Evolutionary conservation across 2,329 filamentous ascomycete genomes (phyloP).

Genomic region (Phialemonium atrogriseum): DNA sequence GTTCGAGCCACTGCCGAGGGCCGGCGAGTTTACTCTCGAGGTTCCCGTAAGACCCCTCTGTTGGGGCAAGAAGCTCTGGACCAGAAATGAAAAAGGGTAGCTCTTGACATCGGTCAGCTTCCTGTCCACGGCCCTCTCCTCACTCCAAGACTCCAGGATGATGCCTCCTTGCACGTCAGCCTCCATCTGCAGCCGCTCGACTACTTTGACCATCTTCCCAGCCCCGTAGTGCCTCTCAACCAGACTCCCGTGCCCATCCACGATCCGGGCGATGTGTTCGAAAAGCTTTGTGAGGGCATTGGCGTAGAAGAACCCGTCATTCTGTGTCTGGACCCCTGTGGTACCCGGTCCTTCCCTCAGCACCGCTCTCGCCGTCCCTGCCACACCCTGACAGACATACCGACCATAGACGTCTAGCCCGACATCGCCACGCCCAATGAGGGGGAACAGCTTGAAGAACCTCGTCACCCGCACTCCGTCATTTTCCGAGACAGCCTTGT

Average conservation of each 20-base stretch:
- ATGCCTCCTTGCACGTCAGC: constrained; percentile 95
- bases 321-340: constrained; percentile 37
- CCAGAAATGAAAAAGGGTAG: constrained; percentile 93
- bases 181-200: constrained; percentile 86
- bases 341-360: constrained; percentile 60
- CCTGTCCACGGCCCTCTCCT: constrained; percentile 77
- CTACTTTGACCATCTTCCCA: constrained; percentile 90
- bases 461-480: constrained; percentile 85
- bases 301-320: constrained; percentile 84
- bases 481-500: constrained; percentile 79
- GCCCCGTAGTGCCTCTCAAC: constrained; percentile 91
- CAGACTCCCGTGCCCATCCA: constrained; percentile 82
- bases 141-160: constrained; percentile 89
- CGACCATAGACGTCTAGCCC: constrained; percentile 91
- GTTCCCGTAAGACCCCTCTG: constrained; percentile 50
- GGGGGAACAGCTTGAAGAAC: constrained; percentile 96
- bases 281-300: constrained; percentile 87
- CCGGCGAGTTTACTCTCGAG: constrained; percentile 69
- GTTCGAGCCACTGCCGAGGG: constrained; percentile 42
- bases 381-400: constrained; percentile 94
- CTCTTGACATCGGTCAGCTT: constrained; percentile 93
- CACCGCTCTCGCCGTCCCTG: constrained; percentile 70
- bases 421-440: constrained; percentile 82
- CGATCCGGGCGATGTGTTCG: constrained; percentile 94
- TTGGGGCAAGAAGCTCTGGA: constrained; percentile 80